Percentiles rank a stretch among this genome's conserved stretches.
phyloP scores from a whole-genome alignment of 2,329 filamentous ascomycete genomes.

The Penicillium decumbens region DNA sequence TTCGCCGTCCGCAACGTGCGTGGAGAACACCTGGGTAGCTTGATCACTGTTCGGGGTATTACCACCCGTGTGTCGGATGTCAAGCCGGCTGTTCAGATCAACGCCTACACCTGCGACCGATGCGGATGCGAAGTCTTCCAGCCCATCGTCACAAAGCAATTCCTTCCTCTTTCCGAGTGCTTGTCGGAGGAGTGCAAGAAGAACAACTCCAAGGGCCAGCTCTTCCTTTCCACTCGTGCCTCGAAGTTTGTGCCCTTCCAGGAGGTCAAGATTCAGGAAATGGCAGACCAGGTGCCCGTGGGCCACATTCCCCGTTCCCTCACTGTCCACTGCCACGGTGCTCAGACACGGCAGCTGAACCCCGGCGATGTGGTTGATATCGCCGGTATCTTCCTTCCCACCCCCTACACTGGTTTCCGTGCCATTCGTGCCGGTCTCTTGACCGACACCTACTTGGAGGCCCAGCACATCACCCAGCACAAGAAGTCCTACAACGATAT shows the following conservation, averaged over 20 bases:
- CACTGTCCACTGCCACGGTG: slow-evolving; percentile 84
- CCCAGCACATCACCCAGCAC: slow-evolving; percentile 88
- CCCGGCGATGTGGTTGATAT: slow-evolving; percentile 93
- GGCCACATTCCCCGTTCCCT: slow-evolving; percentile 92
- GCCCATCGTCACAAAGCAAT: slow-evolving; percentile 85
- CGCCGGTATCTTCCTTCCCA: slow-evolving; percentile 91
- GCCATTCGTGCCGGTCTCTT: slow-evolving; percentile 93
- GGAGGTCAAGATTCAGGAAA: slow-evolving; percentile 96
- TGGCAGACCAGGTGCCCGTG: slow-evolving; percentile 98
- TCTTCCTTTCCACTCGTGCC: slow-evolving; percentile 89
- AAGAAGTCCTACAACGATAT: slow-evolving; percentile 98
- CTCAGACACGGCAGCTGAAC: slow-evolving; percentile 77
- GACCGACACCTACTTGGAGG: slow-evolving; percentile 95
- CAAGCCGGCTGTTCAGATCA: slow-evolving; percentile 95
- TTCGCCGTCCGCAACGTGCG: slow-evolving; percentile 90
- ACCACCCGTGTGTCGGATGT: slow-evolving; percentile 94
- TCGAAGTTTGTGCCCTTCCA: slow-evolving; percentile 98
- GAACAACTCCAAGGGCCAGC: slow-evolving; percentile 88
- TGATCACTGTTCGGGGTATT: slow-evolving; percentile 93
- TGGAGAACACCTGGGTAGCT: slow-evolving; percentile 83
- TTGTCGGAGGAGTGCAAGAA: slow-evolving; percentile 82
- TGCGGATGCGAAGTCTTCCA: slow-evolving; percentile 98
- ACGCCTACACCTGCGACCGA: slow-evolving; percentile 94
- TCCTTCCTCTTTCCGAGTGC: slow-evolving; percentile 78
- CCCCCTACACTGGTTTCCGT: slow-evolving; percentile 97